Conservation (phyloP, 257 asterid species). For the Solanum sparsipilum region DNA sequence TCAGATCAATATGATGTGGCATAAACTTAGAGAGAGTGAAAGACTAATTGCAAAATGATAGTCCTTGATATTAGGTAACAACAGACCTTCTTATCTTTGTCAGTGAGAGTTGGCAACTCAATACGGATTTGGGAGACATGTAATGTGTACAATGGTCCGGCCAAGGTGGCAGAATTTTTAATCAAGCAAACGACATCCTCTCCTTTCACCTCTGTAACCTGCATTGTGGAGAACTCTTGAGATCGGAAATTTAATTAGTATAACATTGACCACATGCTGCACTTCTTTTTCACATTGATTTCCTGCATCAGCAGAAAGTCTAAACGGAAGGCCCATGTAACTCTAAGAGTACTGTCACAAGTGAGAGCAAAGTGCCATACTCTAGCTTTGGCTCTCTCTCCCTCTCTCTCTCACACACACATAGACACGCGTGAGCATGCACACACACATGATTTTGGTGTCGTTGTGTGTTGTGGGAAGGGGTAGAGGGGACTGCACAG, state of each 20-base stretch:
- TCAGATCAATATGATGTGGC: not conserved
- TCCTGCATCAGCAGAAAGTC: not conserved
- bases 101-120: slow-evolving; percentile 81
- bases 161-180: slow-evolving; percentile 86
- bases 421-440: not conserved
- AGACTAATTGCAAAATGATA: not conserved
- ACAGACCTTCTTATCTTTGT: slow-evolving; percentile 69
- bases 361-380: not conserved
- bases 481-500: not conserved
- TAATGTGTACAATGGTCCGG: slow-evolving; percentile 78
- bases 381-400: not conserved
- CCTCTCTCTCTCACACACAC: not conserved
- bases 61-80: not conserved
- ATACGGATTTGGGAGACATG: slow-evolving; percentile 88
- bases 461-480: not conserved
- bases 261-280: not conserved
- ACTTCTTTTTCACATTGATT: not conserved
- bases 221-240: slow-evolving; percentile 1
- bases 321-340: not conserved
- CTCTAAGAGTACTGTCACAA: not conserved
- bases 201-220: slow-evolving; percentile 73
- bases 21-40: not conserved
- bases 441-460: not conserved
- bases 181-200: slow-evolving; percentile 63
- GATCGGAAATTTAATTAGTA: not conserved